These are phyloP conservation scores for Ricinus communis DNA, from an alignment of 345 rosid genomes.

Conservation along the genomic window DNA sequence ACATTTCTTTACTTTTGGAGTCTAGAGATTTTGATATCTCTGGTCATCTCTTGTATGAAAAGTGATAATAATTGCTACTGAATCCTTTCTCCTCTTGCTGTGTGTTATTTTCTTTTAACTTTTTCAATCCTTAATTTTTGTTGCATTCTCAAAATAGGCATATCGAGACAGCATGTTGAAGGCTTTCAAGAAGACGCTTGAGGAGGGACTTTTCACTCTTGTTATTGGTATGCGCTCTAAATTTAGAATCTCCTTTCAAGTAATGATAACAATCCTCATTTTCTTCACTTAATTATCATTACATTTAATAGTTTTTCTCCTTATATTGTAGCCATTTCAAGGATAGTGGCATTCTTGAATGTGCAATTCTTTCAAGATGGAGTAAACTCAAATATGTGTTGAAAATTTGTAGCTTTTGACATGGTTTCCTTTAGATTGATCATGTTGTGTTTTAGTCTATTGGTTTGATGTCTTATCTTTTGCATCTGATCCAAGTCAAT, in stretches of 20 bases:
- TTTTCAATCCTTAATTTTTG: conserved; percentile 3
- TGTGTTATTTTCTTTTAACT: not conserved
- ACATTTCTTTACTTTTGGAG: not conserved
- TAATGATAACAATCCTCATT: not conserved
- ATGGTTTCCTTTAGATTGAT: conserved; percentile 33
- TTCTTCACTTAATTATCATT: not conserved
- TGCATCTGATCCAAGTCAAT: not conserved
- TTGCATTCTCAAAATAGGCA: conserved; percentile 40
- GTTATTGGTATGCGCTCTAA: conserved; percentile 68
- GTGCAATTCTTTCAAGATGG: conserved; percentile 27
- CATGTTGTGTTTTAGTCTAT: conserved; percentile 29
- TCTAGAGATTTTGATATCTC: not conserved
- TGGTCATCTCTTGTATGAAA: conserved; percentile 1
- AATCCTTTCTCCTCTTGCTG: conserved; percentile 8
- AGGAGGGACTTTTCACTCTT: conserved; percentile 80
- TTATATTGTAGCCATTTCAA: conserved; percentile 2
- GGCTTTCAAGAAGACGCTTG: conserved; percentile 86
- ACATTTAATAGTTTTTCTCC: not conserved
- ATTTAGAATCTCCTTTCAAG: conserved; percentile 11
- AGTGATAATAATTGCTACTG: not conserved
- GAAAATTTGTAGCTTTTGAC: conserved; percentile 20
- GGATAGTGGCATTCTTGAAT: conserved; percentile 25
- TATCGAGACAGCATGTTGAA: conserved; percentile 96
- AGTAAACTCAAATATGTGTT: conserved; percentile 23
- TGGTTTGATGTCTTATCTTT: conserved; percentile 22